Evolutionary conservation across 2,329 filamentous ascomycete genomes (phyloP), one percentile per base, ranked within the genome.

Genomic region (Aspergillus latus): DNA sequence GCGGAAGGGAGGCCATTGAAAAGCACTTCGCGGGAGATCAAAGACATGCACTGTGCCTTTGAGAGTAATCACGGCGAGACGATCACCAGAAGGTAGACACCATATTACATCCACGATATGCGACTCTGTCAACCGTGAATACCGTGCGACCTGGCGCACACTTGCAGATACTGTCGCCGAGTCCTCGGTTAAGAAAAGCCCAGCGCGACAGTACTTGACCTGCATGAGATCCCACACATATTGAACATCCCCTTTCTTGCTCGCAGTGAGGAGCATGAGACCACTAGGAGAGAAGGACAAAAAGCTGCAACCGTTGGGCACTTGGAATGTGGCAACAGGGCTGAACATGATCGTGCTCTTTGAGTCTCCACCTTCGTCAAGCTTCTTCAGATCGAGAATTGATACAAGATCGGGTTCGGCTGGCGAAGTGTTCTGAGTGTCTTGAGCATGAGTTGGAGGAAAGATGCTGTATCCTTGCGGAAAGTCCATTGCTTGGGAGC

Each of bases 31-130:
- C 7, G 92, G 91, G 73, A 97, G 84, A 63, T 96, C 90, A 62
- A 96, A 87, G 43, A 97, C 84, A 74, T 99, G 94, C 9, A 97
- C 87, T 7, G 94, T 99, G n/a, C 93, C 92, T 64, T 92, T 89
- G 67, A 96, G 91, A 0, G 94, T 97, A 28, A 97, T 86, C 76
- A 99, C 87, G 1, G 92, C 93, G 40, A 95, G 77, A 57, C 89
- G 87, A 68, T 96, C 90, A 21, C 90, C 90, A 54, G 87, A 87
- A 3, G 90, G 90, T 54, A 84, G 83, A 1, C 88, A 88, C 94
- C 94, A 99, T 2, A 87, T 85, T 42, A 96, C 89, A 67, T 97
- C 93, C 21, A 97, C 84, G 54, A 97, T 90, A 52, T 90, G 89
- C 2, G 94, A 91, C 48, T 93, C 88, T 1, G 93, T 97, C 84